Evolutionary conservation across 75 land plant species (phyloP).

Genomic region (Ceratopteris richardii): DNA sequence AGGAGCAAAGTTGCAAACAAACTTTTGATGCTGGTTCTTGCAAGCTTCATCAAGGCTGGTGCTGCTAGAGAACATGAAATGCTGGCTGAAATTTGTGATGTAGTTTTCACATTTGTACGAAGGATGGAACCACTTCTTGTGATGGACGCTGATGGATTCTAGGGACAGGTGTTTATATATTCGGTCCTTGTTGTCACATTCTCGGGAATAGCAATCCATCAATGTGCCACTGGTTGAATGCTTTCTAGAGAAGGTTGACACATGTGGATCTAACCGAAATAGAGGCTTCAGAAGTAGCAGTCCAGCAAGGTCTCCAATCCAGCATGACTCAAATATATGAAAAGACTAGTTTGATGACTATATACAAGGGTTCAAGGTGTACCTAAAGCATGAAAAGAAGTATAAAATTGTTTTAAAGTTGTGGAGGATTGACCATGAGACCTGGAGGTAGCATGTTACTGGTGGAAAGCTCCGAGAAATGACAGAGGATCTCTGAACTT

Average conservation of each 20-base stretch:
- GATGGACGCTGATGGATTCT: slow-evolving; percentile 99
- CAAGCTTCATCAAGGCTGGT: slow-evolving; percentile 98
- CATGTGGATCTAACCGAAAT: slow-evolving; percentile 33
- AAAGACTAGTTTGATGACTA: slow-evolving; percentile 39
- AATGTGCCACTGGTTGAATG: slow-evolving; percentile 87
- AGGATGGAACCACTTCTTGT: slow-evolving; percentile 77
- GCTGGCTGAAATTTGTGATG: slow-evolving; percentile 93
- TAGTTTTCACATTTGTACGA: slow-evolving; percentile 83
- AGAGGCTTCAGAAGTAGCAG: slow-evolving; percentile 71
- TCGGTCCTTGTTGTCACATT: slow-evolving; percentile 82
- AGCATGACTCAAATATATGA: slow-evolving; percentile 31
- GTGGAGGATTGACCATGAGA: slow-evolving; percentile 86
- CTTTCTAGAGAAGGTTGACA: slow-evolving; percentile 68
- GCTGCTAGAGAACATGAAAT: slow-evolving; percentile 99
- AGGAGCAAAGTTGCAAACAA: slow-evolving; percentile 99
- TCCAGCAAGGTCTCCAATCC: slow-evolving; percentile 73
- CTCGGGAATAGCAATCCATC: slow-evolving; percentile 84
- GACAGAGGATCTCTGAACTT: slow-evolving; percentile 85
- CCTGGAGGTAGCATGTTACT: slow-evolving; percentile 87
- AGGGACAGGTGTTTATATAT: slow-evolving; percentile 92
- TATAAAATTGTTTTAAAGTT: slow-evolving; percentile 83
- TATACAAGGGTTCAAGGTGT: slow-evolving; percentile 68
- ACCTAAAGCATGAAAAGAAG: slow-evolving; percentile 77
- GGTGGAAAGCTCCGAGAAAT: slow-evolving; percentile 89
- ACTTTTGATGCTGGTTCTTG: slow-evolving; percentile 97